Base-by-base conservation (phyloP, 108 stramenopile genomes). In the Fragilariopsis cylindrus region DNA sequence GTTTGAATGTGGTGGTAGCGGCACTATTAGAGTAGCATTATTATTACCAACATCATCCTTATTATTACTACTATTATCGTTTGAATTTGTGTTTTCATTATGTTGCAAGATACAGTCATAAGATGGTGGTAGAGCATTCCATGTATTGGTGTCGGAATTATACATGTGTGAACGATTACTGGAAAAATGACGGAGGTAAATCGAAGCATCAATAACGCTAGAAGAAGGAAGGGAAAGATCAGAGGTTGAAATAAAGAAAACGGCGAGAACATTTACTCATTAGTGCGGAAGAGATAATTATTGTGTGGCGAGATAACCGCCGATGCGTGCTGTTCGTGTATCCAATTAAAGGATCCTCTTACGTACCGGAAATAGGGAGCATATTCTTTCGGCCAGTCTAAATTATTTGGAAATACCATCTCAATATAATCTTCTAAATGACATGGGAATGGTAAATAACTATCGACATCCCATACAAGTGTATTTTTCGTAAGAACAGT, bases 81-180 rank as follows among this genome's bases (percentile, higher is more conserved):
- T 63, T 40, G 43, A 43, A 19, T 30, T 11, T 7, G 46, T 47
- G 12, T 52, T n/a, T 18, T 1, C 30, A 4, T 18, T 40, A 5
- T 7, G 11, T 52, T 19, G 68, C 46, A 68, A n/a, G 54, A 88
- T 88, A 60, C 81, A 84, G 2, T 74, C 65, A 69, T 95, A 95
- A 0, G 56, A 11, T 5, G 94, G 94, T 41, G 94, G 94, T 5
- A 82, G 70, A 7, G 86, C 85, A 57, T 63, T 84, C 94, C 94
- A 95, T 66, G 70, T 81, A 39, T 72, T 50, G 7, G 60, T 82
- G 48, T 82, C 82, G 48, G 69, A 48, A 52, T 92, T 71, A 55
- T 70, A 85, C 94, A 95, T 95, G 76, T 95, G 94, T 58, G 70
- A 83, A 19, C 94, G 85, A 81, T 95, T 90, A 66, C 86, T 86